These are phyloP conservation scores for Spathaspora sp. DNA, from an alignment of 805 yeast species.

Conservation along the genomic window DNA sequence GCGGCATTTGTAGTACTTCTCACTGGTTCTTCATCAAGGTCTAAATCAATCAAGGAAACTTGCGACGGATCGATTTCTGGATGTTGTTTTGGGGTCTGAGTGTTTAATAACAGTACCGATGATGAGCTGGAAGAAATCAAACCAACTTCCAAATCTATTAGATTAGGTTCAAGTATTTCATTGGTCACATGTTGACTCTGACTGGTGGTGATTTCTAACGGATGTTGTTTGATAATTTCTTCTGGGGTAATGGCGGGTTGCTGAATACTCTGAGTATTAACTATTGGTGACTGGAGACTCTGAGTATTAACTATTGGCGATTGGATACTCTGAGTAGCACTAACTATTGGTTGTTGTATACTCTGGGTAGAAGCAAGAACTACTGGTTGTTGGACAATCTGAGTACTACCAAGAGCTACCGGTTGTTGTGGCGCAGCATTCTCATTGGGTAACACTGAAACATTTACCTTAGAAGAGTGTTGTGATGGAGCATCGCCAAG, in stretches of 20 bases:
- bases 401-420: no score
- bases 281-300: neutral
- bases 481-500: neutral
- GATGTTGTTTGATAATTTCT: neutral
- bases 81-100: constrained; percentile 1
- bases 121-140: constrained; percentile 22
- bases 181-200: neutral
- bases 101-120: neutral
- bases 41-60: constrained; percentile 7
- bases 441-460: neutral
- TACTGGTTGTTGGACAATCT: no score
- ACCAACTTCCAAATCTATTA: constrained; percentile 35
- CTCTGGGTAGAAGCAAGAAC: no score
- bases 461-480: neutral
- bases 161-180: constrained; percentile 17
- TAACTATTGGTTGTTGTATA: no score
- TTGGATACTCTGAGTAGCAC: no score
- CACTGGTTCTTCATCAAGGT: constrained; percentile 1
- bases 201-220: neutral
- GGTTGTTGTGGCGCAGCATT: neutral
- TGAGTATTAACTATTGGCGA: neutral
- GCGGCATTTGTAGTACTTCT: neutral
- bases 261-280: neutral
- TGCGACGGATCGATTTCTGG: constrained; percentile 2
- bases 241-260: neutral